A percentile compares a stretch with the other conserved stretches of the same genome.
Evolutionary conservation across 768 basidiomycete genomes (phyloP).

Genomic region (Boletus pseudo-olivaceus): DNA sequence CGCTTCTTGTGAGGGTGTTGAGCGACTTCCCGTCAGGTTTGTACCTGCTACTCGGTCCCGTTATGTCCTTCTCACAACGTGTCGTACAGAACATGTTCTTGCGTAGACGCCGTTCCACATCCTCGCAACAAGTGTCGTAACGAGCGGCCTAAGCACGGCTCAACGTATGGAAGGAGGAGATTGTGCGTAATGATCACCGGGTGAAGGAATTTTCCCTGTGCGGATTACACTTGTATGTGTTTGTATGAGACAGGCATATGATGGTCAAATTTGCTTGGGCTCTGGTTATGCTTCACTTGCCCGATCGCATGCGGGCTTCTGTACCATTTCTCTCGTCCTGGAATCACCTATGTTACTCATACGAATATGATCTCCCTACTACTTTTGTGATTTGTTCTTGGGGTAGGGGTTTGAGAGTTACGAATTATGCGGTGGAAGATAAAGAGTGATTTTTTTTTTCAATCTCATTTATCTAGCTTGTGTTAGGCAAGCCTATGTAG

Average conservation of each 20-base stretch:
- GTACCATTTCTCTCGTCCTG: background rate
- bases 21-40: slow-evolving; percentile 54
- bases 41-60: slow-evolving; percentile 5
- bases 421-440: background rate
- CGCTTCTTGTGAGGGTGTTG: slow-evolving; percentile 65
- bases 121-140: slow-evolving; percentile 71
- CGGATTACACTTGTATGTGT: slow-evolving; percentile 5
- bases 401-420: background rate
- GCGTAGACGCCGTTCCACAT: slow-evolving; percentile 57
- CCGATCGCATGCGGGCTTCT: background rate
- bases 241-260: slow-evolving; percentile 14
- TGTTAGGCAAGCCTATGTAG: background rate
- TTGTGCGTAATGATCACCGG: slow-evolving; percentile 18
- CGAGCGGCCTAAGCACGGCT: slow-evolving; percentile 72
- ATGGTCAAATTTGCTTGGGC: slow-evolving; percentile 3
- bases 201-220: slow-evolving; percentile 8
- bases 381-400: background rate
- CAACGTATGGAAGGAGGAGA: slow-evolving; percentile 55
- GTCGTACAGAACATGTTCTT: slow-evolving; percentile 26
- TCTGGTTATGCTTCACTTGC: background rate
- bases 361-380: background rate
- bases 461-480: background rate
- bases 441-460: background rate
- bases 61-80: slow-evolving; percentile 10
- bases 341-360: background rate